Percentiles rank a stretch among this genome's conserved stretches.
Conservation (phyloP, 176 grass and related monocot genomes). For the Alopecurus myosuroides region DNA sequence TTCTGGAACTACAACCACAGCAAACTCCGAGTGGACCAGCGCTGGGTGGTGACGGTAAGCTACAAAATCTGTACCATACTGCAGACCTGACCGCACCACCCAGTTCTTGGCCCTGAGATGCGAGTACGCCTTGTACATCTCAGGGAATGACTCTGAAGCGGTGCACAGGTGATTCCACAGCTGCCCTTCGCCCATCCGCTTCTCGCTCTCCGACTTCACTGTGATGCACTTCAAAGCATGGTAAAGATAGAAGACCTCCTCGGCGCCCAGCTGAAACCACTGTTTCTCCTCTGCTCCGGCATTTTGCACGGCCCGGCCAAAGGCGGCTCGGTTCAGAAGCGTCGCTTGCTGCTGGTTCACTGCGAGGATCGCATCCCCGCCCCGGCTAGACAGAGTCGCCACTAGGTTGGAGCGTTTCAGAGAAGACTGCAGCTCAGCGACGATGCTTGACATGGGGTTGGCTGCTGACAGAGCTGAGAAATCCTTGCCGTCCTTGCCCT, state of each 20-base stretch:
- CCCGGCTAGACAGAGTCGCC: background rate
- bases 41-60: conserved; percentile 77
- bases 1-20: conserved; percentile 50
- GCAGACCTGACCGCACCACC: conserved; percentile 46
- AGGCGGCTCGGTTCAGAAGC: conserved; percentile 31
- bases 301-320: conserved; percentile 29
- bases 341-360: background rate
- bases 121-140: conserved; percentile 56
- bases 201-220: background rate
- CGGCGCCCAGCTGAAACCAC: conserved; percentile 48
- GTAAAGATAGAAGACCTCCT: conserved; percentile 65
- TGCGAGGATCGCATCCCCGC: conserved; percentile 3
- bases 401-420: background rate
- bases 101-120: conserved; percentile 70
- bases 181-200: background rate
- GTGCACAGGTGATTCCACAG: conserved; percentile 47
- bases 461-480: conserved; percentile 28
- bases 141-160: conserved; percentile 29
- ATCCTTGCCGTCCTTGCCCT: conserved; percentile 43
- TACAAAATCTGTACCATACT: conserved; percentile 63
- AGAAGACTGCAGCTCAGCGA: conserved; percentile 32
- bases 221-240: conserved; percentile 36
- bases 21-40: conserved; percentile 71
- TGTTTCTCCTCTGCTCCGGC: background rate
- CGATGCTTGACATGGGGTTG: conserved; percentile 49